Evolutionary conservation across 2,329 filamentous ascomycete genomes (phyloP), one percentile per base, ranked within the genome.

Genomic region (Exophiala spinifera): DNA sequence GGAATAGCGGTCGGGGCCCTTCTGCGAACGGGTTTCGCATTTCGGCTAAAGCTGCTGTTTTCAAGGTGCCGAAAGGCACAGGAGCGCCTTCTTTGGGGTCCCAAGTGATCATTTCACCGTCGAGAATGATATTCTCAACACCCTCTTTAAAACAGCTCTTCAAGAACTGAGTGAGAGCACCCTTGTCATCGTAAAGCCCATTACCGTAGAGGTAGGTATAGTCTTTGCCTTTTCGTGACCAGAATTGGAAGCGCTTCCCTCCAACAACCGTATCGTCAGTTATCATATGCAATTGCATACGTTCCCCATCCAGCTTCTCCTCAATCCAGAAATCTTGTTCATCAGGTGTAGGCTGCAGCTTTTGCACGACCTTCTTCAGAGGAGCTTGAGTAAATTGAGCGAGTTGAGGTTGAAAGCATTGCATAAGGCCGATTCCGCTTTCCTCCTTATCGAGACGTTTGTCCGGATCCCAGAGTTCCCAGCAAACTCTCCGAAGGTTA

Each of bases 31-130:
- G 86, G 59, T 91, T 90, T 57, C 84, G 82, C 66, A 91, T 86
- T 64, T 92, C 88, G 0, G 85, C 80, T 28, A 95, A 72, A 0
- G 92, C 92, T 0, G 91, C 92, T 1, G 90, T 92, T 72, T 99
- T 99, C 46, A 99, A 78, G 0, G 89, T 95, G 6, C 94, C 94
- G 69, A 99, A 99, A 0, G 87, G 84, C 14, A 95, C 87, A 49
- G 94, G 88, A 51, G 87, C 87, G 72, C 96, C 88, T 46, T 88
- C 78, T 42, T 86, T 83, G 57, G 91, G 88, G 67, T 97, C 90
- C 94, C 94, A 99, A 0, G 91, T 96, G 54, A 99, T 91, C 94
- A 99, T 99, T 69, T 99, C 94, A 8, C 94, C 94, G 65, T 99
- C 94, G 0, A 99, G 78, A 46, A 99, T 96, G 61, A 96, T 79